Evolutionary conservation across 2,329 filamentous ascomycete species (phyloP).

Genomic region (Ophiostoma sp.): DNA sequence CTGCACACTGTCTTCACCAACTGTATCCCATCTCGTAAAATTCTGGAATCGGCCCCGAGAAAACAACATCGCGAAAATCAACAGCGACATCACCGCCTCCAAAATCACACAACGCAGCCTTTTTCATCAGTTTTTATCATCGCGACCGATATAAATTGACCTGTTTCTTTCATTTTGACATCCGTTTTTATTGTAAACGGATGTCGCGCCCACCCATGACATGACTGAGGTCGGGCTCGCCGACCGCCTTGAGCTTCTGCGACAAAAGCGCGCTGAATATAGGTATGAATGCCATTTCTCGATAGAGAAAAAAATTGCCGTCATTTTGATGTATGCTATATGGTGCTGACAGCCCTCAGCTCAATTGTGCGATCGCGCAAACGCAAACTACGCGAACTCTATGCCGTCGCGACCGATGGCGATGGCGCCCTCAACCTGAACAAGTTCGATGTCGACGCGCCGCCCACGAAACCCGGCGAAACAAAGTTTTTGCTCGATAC

Average conservation of each 20-base stretch:
- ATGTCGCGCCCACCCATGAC: conserved; percentile 64
- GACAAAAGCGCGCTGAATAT: conserved; percentile 58
- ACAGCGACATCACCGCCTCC: conserved; percentile 31
- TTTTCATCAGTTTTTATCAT: conserved; percentile 36
- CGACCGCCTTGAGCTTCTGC: conserved; percentile 62
- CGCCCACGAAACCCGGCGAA: conserved; percentile 48
- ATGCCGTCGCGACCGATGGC: conserved; percentile 67
- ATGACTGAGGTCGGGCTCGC: conserved; percentile 65
- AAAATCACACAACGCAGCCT: conserved; percentile 33
- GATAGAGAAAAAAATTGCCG: conserved; percentile 49
- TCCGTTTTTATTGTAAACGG: conserved; percentile 62
- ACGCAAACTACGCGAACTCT: conserved; percentile 85
- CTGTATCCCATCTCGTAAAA: conserved; percentile 26
- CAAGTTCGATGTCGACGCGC: conserved; percentile 54
- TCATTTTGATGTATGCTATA: conserved; percentile 42
- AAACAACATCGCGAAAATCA: conserved; percentile 27
- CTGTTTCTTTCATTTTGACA: conserved; percentile 39
- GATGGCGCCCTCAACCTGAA: conserved; percentile 56
- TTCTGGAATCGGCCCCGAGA: conserved; percentile 24
- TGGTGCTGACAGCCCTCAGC: conserved; percentile 47
- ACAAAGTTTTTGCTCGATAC: conserved; percentile 51
- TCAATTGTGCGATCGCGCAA: conserved; percentile 78
- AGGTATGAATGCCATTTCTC: conserved; percentile 46
- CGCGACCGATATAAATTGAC: conserved; percentile 33
- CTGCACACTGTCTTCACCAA: conserved; percentile 18